Base-by-base conservation (phyloP, 2,329 filamentous ascomycete species). In the Cladophialophora chaetospira region DNA sequence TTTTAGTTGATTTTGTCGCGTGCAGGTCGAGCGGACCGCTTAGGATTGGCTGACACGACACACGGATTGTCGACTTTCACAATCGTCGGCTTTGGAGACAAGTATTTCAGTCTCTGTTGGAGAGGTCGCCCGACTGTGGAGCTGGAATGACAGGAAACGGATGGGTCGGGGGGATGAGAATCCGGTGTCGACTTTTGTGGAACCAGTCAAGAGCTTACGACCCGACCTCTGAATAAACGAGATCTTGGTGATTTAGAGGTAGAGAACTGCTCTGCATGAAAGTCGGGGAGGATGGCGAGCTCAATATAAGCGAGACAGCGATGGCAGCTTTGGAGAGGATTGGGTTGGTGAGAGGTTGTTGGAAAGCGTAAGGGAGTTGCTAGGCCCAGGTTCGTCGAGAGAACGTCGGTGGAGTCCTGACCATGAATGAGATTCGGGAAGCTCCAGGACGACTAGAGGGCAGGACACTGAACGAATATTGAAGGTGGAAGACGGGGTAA, bases 161-260 rank as follows among this genome's bases (percentile, higher is more conserved):
- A 54, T 54, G 51, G 43, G 2, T 25, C 52, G 52, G 52, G 52
- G 17, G 52, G 52, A 55, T 38, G 33, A 26, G 25, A 43, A 49
- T 42, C 52, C 52, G 52, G 26, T 21, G 52, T 43, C 52, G 44
- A 53, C 19, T 33, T 49, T 48, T 42, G 44, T 55, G 52, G 35
- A 55, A 49, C 52, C 52, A 40, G 28, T 15, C 5, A 29, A 35
- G n/a, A 5, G 28, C 50, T 33, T 38, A 43, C 40, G 28, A 35
- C 29, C 25, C 31, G 23, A 26, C n/a, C 11, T 13, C 10, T 21
- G 5, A 19, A 19, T 15, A 13, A 3, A 36, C 35, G 31, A 38
- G n/a, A 43, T 9, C 42, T 44, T 51, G 4, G 36, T 38, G 15
- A 29, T 21, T n/a, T n/a, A n/a, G n/a, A n/a, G n/a, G n/a, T n/a